Evolutionary conservation across 306 rosid genomes (phyloP).

Genomic region (Medicago lupulina): DNA sequence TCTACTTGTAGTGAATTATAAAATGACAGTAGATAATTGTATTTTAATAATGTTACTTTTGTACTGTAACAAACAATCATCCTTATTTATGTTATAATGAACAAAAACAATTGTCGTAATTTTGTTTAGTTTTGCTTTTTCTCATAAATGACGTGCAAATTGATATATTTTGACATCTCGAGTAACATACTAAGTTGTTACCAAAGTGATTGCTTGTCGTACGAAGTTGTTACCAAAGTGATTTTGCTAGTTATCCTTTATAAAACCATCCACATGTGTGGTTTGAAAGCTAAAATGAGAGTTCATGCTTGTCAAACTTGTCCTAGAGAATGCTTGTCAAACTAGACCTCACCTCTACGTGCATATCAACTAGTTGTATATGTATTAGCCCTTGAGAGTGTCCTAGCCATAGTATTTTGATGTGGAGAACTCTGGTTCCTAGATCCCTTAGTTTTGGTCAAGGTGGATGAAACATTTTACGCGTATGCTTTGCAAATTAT

Average conservation of each 20-base stretch:
- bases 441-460: background rate
- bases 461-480: background rate
- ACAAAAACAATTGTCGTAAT: background rate
- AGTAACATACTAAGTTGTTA: background rate
- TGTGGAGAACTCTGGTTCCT: background rate
- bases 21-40: constrained; percentile 36
- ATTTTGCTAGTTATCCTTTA: background rate
- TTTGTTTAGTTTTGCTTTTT: background rate
- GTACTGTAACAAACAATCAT: constrained; percentile 33
- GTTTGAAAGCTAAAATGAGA: background rate
- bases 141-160: too few species aligned
- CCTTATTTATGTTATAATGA: background rate
- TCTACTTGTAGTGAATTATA: constrained; percentile 49
- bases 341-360: background rate
- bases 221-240: background rate
- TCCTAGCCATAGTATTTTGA: background rate
- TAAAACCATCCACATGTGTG: background rate
- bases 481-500: too few species aligned
- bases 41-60: constrained; percentile 26
- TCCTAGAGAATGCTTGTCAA: background rate
- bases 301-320: background rate
- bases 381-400: background rate
- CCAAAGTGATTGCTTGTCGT: background rate
- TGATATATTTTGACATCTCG: background rate
- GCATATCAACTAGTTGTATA: background rate